phyloP scores from a whole-genome alignment of 768 basidiomycete species.

The Rhizopogon vinicolor region DNA sequence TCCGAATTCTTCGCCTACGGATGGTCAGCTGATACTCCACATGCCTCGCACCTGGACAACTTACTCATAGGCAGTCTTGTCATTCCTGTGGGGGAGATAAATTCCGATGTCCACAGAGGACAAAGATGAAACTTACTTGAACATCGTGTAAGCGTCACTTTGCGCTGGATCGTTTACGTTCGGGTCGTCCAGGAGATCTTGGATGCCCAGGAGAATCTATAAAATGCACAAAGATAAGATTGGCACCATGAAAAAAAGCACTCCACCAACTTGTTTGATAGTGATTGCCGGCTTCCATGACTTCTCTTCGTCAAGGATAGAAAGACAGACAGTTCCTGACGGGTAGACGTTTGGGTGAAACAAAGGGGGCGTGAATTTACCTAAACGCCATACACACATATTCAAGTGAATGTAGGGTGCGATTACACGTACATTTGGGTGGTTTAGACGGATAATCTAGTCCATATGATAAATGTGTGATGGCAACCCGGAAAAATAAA shows the following conservation, averaged over 20 bases:
- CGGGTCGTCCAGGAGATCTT: constrained; percentile 92
- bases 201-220: constrained; percentile 93
- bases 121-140: constrained; percentile 66
- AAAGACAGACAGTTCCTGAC: constrained; percentile 96
- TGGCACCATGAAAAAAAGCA: background rate
- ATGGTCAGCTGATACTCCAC: constrained; percentile 1
- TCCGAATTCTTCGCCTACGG: constrained; percentile 69
- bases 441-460: constrained; percentile 94
- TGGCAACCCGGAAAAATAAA: background rate
- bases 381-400: constrained; percentile 36
- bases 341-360: constrained; percentile 99
- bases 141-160: constrained; percentile 98
- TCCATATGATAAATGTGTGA: constrained; percentile 9
- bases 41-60: constrained; percentile 19
- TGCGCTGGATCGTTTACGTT: constrained; percentile 98
- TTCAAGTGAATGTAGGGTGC: background rate
- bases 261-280: constrained; percentile 82
- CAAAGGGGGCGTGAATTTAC: constrained; percentile 93
- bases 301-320: constrained; percentile 98
- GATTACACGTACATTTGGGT: constrained; percentile 69
- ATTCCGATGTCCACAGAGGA: background rate
- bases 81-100: constrained; percentile 58
- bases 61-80: constrained; percentile 90
- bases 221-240: background rate
- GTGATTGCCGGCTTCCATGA: constrained; percentile 99